Conservation (phyloP, 768 basidiomycete species). For the Leccinum subtestaceum region DNA sequence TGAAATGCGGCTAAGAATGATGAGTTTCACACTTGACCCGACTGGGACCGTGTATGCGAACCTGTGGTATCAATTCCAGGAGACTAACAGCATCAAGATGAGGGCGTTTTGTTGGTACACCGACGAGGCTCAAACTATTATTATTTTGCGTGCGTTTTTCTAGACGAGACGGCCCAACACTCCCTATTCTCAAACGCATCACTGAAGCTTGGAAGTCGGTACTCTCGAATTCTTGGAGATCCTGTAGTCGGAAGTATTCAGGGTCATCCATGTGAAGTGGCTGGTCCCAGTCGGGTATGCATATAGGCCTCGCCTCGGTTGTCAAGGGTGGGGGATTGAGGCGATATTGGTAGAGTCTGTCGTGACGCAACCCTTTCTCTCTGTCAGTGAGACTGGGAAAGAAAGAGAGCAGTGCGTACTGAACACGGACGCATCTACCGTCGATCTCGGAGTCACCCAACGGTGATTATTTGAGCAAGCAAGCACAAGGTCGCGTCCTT, state of each 20-base stretch:
- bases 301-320: background rate
- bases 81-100: constrained; percentile 38
- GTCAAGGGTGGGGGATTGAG: constrained; percentile 16
- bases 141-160: constrained; percentile 12
- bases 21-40: constrained; percentile 10
- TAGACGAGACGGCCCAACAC: background rate
- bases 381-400: constrained; percentile 7
- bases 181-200: background rate
- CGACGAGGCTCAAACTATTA: background rate
- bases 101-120: constrained; percentile 30
- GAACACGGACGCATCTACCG: constrained; percentile 17
- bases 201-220: constrained; percentile 30
- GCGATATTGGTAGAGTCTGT: constrained; percentile 25
- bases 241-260: constrained; percentile 36
- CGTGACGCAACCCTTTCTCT: constrained; percentile 13
- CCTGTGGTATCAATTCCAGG: constrained; percentile 44
- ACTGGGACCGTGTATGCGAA: constrained; percentile 24
- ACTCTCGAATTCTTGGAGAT: constrained; percentile 44
- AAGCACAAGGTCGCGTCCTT: constrained; percentile 21
- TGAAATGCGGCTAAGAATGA: constrained; percentile 24
- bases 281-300: constrained; percentile 40
- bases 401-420: constrained; percentile 15
- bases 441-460: constrained; percentile 23
- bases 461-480: constrained; percentile 10
- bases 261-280: constrained; percentile 26